A percentile compares a stretch with the other conserved stretches of the same genome.
Evolutionary conservation across 257 asterid genomes (phyloP).

Genomic region (Forsythia suspensa): DNA sequence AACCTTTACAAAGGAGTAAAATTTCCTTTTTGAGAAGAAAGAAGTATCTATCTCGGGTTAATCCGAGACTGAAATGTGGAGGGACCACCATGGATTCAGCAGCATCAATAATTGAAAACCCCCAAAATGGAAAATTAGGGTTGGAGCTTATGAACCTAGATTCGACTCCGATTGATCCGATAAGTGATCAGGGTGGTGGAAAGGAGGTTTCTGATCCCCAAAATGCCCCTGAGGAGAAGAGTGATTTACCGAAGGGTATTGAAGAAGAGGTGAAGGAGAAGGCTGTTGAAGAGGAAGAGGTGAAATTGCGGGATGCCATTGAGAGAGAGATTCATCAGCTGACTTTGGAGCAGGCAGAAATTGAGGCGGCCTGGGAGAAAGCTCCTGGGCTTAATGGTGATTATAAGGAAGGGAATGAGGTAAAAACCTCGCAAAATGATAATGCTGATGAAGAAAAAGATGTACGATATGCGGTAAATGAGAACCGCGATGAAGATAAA

Average conservation of each 20-base stretch:
- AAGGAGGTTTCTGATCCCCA: slow-evolving; percentile 25
- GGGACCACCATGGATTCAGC: slow-evolving; percentile 41
- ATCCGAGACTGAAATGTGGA: slow-evolving; percentile 32
- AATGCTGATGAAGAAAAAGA: not conserved
- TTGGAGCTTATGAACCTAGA: slow-evolving; percentile 28
- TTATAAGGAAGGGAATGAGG: slow-evolving; percentile 11
- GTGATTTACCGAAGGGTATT: slow-evolving; percentile 22
- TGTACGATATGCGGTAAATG: slow-evolving; percentile 7
- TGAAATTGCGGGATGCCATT: slow-evolving; percentile 32
- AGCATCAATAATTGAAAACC: slow-evolving; percentile 33
- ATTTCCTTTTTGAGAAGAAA: not conserved
- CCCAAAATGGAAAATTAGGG: slow-evolving; percentile 32
- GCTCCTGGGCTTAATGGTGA: not conserved
- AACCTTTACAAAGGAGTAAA: not conserved
- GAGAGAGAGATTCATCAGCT: slow-evolving; percentile 45
- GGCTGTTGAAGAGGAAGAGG: slow-evolving; percentile 33
- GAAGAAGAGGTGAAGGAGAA: slow-evolving; percentile 26
- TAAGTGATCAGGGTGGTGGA: slow-evolving; percentile 12
- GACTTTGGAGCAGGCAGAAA: slow-evolving; percentile 36
- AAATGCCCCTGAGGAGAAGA: slow-evolving; percentile 24
- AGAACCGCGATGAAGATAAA: slow-evolving; percentile 11
- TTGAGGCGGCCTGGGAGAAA: slow-evolving; percentile 28
- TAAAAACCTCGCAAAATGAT: slow-evolving; percentile 10
- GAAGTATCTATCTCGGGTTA: slow-evolving; percentile 2
- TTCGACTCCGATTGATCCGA: slow-evolving; percentile 20